These are phyloP conservation scores for Didymella segeticola DNA, from an alignment of 2,329 filamentous ascomycete species.

Conservation along the genomic window DNA sequence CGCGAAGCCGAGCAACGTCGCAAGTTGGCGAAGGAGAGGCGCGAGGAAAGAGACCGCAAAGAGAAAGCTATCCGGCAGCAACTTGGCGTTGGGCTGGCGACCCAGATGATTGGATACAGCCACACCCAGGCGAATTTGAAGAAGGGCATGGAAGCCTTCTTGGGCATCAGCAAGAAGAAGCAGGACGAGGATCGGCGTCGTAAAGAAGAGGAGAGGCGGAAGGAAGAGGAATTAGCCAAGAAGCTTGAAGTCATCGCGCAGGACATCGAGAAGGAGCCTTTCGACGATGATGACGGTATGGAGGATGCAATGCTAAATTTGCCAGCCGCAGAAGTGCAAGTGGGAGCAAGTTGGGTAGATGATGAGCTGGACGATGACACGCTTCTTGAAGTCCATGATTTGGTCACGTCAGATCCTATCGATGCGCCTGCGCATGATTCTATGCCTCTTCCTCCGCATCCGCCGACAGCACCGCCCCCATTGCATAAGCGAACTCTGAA, in stretches of 20 bases:
- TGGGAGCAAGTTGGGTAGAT: conserved; percentile 30
- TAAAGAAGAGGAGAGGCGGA: conserved; percentile 25
- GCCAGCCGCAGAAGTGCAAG: conserved; percentile 8
- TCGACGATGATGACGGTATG: conserved; percentile 37
- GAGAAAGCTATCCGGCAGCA: conserved; percentile 37
- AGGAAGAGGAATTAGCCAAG: conserved; percentile 24
- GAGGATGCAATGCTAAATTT: conserved; percentile 20
- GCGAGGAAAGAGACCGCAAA: conserved; percentile 41
- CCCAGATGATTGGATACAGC: conserved; percentile 49
- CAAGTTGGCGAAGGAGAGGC: conserved; percentile 39
- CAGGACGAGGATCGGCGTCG: conserved; percentile 27
- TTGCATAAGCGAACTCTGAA: not conserved
- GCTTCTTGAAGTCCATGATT: conserved; percentile 38
- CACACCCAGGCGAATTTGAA: conserved; percentile 48
- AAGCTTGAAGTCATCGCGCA: conserved; percentile 32
- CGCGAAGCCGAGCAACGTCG: conserved; percentile 43
- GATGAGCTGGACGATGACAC: conserved; percentile 45
- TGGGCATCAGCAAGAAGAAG: conserved; percentile 37
- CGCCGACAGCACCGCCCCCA: conserved; percentile 10
- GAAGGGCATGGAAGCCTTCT: conserved; percentile 47
- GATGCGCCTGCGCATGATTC: conserved; percentile 15
- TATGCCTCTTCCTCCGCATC: not conserved
- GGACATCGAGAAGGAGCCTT: conserved; percentile 40
- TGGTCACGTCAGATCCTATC: conserved; percentile 35
- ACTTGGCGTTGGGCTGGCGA: conserved; percentile 46